Percentiles rank a stretch among this genome's conserved stretches.
Evolutionary conservation across 345 rosid genomes (phyloP).

Genomic region (Acer saccharum): DNA sequence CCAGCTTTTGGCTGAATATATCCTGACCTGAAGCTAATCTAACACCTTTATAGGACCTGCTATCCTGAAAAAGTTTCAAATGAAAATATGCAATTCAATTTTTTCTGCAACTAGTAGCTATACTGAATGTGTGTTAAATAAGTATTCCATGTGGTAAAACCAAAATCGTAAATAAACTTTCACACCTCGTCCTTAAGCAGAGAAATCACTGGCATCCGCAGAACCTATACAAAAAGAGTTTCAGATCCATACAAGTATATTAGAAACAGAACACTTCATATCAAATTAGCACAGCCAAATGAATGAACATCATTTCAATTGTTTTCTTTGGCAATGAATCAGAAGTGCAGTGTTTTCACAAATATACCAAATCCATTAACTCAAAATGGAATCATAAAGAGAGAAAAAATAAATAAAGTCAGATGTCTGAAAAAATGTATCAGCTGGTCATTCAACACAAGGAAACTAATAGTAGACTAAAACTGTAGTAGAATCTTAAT

Average conservation of each 20-base stretch:
- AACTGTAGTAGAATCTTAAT: neutral
- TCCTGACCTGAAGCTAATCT: conserved; percentile 91
- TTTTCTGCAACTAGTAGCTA: neutral
- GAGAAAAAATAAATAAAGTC: neutral
- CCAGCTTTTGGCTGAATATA: conserved; percentile 65
- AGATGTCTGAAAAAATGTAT: neutral
- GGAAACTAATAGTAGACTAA: neutral
- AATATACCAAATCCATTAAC: neutral
- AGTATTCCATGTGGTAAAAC: neutral
- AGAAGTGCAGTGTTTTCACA: neutral
- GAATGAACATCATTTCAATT: neutral
- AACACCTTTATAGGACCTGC: conserved; percentile 71
- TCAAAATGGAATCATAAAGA: neutral
- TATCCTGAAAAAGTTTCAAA: conserved; percentile 48
- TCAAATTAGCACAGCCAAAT: neutral
- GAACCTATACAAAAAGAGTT: conserved; percentile 54
- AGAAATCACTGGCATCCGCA: conserved; percentile 81
- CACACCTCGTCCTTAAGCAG: conserved; percentile 71
- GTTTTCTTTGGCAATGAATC: neutral
- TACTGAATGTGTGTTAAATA: neutral
- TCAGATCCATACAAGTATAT: conserved; percentile 16
- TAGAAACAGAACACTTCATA: conserved; percentile 1
- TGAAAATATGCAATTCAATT: neutral
- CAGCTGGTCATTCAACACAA: neutral
- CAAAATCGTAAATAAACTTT: conserved; percentile 18